Evolutionary conservation across 148 eudicot genomes (phyloP).

Genomic region (Camellia granthamiana): DNA sequence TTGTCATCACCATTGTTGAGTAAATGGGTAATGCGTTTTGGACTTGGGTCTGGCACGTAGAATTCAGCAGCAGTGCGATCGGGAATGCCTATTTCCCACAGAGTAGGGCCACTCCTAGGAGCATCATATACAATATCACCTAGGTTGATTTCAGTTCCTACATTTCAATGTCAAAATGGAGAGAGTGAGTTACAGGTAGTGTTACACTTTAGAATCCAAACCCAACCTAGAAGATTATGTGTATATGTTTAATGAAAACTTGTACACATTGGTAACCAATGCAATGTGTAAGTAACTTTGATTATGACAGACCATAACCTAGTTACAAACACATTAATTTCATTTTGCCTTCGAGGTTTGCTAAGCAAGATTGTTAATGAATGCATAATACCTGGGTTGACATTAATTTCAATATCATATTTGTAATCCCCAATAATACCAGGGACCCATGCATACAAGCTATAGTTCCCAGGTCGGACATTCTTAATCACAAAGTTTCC

Average conservation of each 20-base stretch:
- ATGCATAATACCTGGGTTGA: slow-evolving; percentile 27
- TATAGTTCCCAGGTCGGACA: slow-evolving; percentile 38
- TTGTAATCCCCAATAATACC: slow-evolving; percentile 51
- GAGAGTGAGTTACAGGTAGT: too few relatives aligned
- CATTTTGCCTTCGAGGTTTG: not conserved
- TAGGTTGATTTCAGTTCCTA: slow-evolving; percentile 45
- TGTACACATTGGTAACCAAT: too few relatives aligned
- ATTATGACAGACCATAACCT: too few relatives aligned
- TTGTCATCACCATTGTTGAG: slow-evolving; percentile 20
- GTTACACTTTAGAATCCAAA: too few relatives aligned
- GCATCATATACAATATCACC: slow-evolving; percentile 46
- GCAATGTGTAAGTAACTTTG: too few relatives aligned
- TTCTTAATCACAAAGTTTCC: slow-evolving; percentile 44
- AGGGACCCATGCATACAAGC: slow-evolving; percentile 50
- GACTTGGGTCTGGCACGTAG: slow-evolving; percentile 62
- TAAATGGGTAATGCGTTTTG: slow-evolving; percentile 37
- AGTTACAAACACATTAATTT: too few relatives aligned
- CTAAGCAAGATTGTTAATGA: not conserved
- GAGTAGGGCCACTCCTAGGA: slow-evolving; percentile 66
- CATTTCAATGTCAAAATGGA: not conserved
- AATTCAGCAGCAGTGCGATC: slow-evolving; percentile 85
- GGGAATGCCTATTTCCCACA: slow-evolving; percentile 85
- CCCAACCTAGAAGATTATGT: too few relatives aligned
- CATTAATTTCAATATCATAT: slow-evolving; percentile 16
- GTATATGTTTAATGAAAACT: too few relatives aligned